Conservation (phyloP, 2,329 filamentous ascomycete genomes). For the Penicillium sp. region DNA sequence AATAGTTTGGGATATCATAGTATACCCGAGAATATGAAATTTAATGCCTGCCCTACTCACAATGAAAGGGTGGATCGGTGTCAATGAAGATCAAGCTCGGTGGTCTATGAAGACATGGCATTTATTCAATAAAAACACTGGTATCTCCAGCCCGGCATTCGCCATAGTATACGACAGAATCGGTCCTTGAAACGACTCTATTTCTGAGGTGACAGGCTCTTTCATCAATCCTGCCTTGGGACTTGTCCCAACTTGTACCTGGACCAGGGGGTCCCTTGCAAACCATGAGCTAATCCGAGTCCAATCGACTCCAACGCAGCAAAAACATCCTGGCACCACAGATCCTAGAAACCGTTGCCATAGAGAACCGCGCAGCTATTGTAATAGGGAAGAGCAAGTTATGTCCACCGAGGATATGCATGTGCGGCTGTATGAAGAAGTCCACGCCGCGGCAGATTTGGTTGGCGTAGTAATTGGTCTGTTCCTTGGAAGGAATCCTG, state of each 20-base stretch:
- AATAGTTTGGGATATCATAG: no score
- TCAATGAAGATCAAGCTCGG: no score
- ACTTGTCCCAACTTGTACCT: slow-evolving; percentile 7
- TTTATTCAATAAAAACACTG: no score
- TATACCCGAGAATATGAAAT: no score
- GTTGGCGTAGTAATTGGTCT: slow-evolving; percentile 9
- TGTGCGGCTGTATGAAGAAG: slow-evolving; percentile 17
- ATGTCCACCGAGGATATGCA: slow-evolving; percentile 16
- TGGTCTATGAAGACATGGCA: no score
- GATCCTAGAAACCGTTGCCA: slow-evolving; percentile 5
- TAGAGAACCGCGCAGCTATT: slow-evolving; percentile 11
- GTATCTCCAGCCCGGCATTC: no score
- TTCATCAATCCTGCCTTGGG: no score
- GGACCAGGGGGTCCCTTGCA: slow-evolving; percentile 17
- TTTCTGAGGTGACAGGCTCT: no score
- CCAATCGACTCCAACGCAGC: slow-evolving; percentile 9
- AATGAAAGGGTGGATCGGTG: no score
- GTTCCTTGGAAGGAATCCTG: slow-evolving; percentile 1
- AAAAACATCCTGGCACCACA: slow-evolving; percentile 18
- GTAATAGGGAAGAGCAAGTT: slow-evolving; percentile 14
- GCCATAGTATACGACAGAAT: no score
- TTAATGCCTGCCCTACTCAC: no score
- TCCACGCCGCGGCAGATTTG: slow-evolving; percentile 16
- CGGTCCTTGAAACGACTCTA: no score
- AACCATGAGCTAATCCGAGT: slow-evolving; percentile 7